A percentile compares a stretch with the other conserved stretches of the same genome.
These are phyloP conservation scores for Ophiostoma sp. DNA, from an alignment of 2,329 filamentous ascomycete genomes.

Conservation along the genomic window DNA sequence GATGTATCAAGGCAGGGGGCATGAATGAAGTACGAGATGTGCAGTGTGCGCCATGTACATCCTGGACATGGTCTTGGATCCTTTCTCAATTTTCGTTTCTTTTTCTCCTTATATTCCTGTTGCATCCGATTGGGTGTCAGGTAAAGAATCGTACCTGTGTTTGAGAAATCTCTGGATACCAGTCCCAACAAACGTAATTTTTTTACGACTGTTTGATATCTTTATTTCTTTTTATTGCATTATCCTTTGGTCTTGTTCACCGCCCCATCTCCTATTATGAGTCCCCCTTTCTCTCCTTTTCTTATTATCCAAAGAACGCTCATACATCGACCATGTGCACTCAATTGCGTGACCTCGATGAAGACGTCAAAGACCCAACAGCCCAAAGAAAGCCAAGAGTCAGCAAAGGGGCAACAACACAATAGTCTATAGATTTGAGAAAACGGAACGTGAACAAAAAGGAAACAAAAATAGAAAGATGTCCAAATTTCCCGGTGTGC, in stretches of 20 bases:
- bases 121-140: not conserved
- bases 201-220: not conserved
- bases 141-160: not conserved
- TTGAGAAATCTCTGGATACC: not conserved
- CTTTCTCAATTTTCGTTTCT: not conserved
- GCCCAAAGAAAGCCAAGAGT: not conserved
- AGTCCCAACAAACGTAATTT: not conserved
- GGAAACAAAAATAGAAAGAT: not conserved
- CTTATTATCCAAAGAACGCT: conserved; percentile 17
- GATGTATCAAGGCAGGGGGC: not conserved
- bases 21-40: not conserved
- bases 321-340: conserved; percentile 17
- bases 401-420: not conserved
- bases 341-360: not conserved
- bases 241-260: not conserved
- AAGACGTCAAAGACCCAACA: not conserved
- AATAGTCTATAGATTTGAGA: not conserved
- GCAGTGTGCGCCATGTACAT: not conserved
- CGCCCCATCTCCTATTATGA: not conserved
- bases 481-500: not conserved
- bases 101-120: not conserved
- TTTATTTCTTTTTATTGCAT: not conserved
- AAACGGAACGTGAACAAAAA: not conserved
- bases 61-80: not conserved
- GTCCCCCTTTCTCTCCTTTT: not conserved